These are phyloP conservation scores for Leccinum aurantiacum DNA, from an alignment of 768 basidiomycete species.

Conservation along the genomic window DNA sequence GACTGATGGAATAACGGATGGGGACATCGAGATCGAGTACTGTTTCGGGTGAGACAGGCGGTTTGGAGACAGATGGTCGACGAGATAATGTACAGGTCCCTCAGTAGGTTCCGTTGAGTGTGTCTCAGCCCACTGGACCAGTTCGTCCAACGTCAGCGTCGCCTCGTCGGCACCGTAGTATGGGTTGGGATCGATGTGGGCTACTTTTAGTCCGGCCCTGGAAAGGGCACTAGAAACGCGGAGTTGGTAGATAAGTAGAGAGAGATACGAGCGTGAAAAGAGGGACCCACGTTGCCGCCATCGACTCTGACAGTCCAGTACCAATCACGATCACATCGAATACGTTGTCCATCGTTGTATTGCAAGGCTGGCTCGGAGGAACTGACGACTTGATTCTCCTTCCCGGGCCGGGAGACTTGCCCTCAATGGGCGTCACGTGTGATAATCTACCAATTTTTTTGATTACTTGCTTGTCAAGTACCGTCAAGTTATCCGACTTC, in stretches of 20 bases:
- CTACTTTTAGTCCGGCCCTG: conserved; percentile 83
- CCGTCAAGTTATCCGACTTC: neutral
- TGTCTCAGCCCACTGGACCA: conserved; percentile 63
- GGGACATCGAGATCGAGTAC: conserved; percentile 85
- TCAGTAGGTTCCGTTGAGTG: conserved; percentile 24
- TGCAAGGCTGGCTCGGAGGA: neutral
- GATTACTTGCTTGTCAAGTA: neutral
- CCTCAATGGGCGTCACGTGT: conserved; percentile 30
- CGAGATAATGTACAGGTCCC: conserved; percentile 17
- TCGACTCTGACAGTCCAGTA: conserved; percentile 83
- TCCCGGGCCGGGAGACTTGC: conserved; percentile 17
- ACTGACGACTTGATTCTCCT: neutral
- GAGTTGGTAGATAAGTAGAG: conserved; percentile 1
- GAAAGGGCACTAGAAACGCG: conserved; percentile 69
- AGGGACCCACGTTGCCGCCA: conserved; percentile 77
- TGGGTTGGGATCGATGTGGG: conserved; percentile 80
- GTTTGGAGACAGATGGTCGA: conserved; percentile 42
- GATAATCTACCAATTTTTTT: conserved; percentile 18
- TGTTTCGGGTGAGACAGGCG: conserved; percentile 61
- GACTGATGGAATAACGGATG: conserved; percentile 74
- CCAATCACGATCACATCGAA: conserved; percentile 74
- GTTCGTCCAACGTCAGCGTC: conserved; percentile 77
- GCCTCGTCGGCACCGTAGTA: conserved; percentile 89
- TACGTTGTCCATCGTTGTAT: conserved; percentile 35
- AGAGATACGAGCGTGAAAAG: neutral